Percentiles rank a stretch among this genome's conserved stretches.
These are phyloP conservation scores for Solanum gracilifrons DNA, from an alignment of 257 asterid genomes.

Conservation along the genomic window DNA sequence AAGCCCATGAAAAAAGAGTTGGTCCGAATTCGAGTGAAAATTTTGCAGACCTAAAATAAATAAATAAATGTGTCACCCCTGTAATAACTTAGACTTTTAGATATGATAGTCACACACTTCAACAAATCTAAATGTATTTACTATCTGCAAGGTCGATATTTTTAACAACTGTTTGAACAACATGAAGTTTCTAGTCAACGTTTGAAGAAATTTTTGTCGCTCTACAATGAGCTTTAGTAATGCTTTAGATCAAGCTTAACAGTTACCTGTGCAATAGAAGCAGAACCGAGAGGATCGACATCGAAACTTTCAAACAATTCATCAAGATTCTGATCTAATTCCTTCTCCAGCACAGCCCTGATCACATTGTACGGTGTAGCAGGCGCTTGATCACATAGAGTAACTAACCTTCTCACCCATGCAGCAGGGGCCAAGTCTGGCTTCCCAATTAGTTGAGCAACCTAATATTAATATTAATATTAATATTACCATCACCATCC, in stretches of 20 bases:
- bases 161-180: not conserved
- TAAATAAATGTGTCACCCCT: not conserved
- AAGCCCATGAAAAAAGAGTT: not conserved
- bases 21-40: not conserved
- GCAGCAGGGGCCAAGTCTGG: slow-evolving; percentile 98
- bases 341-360: slow-evolving; percentile 73
- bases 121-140: not conserved
- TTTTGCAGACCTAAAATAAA: not conserved
- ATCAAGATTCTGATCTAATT: slow-evolving; percentile 56
- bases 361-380: slow-evolving; percentile 54
- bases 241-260: not conserved
- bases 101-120: not conserved
- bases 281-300: slow-evolving; percentile 84
- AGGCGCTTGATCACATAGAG: slow-evolving; percentile 96
- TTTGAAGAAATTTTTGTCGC: not conserved
- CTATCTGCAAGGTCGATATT: not conserved
- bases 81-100: not conserved
- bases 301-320: slow-evolving; percentile 77
- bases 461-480: slow-evolving; percentile 18
- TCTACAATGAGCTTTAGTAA: not conserved
- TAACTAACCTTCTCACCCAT: slow-evolving; percentile 93
- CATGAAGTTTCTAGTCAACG: not conserved
- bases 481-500: not conserved
- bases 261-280: slow-evolving; percentile 92
- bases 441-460: slow-evolving; percentile 92